These are phyloP conservation scores for Ceratobasidium sp. DNA, from an alignment of 1,284 basidiomycete species.

Conservation along the genomic window DNA sequence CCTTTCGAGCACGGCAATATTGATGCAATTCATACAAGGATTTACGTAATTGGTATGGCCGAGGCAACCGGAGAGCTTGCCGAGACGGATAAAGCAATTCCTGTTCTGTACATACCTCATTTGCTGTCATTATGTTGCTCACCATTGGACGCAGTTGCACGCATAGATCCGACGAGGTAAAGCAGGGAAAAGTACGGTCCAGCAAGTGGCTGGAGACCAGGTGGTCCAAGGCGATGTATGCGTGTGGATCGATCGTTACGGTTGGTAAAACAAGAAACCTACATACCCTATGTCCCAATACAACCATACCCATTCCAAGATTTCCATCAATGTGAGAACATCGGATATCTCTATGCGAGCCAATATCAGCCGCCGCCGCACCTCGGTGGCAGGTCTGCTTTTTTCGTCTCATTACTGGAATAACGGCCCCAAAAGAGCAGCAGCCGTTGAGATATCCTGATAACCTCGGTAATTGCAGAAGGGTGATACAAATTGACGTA, in stretches of 20 bases:
- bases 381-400: background rate
- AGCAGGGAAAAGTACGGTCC: background rate
- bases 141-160: background rate
- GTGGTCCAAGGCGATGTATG: constrained; percentile 3
- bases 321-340: constrained; percentile 41
- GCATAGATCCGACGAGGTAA: background rate
- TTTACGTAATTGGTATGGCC: background rate
- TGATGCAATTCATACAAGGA: background rate
- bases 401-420: background rate
- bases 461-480: constrained; percentile 37
- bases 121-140: background rate
- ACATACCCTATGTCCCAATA: constrained; percentile 10
- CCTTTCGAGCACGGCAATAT: constrained; percentile 10
- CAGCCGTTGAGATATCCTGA: constrained; percentile 16
- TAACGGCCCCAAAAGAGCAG: constrained; percentile 15
- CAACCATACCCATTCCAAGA: constrained; percentile 10
- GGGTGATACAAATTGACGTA: constrained; percentile 26
- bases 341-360: constrained; percentile 14
- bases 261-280: constrained; percentile 10
- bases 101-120: constrained; percentile 8
- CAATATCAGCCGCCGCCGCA: background rate
- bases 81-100: background rate
- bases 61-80: background rate
- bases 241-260: constrained; percentile 10
- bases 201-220: background rate